Evolutionary conservation across 371 early-diverging fungal genomes (phyloP), one percentile per base, ranked within the genome.

Genomic region (Chytridiales sp.): DNA sequence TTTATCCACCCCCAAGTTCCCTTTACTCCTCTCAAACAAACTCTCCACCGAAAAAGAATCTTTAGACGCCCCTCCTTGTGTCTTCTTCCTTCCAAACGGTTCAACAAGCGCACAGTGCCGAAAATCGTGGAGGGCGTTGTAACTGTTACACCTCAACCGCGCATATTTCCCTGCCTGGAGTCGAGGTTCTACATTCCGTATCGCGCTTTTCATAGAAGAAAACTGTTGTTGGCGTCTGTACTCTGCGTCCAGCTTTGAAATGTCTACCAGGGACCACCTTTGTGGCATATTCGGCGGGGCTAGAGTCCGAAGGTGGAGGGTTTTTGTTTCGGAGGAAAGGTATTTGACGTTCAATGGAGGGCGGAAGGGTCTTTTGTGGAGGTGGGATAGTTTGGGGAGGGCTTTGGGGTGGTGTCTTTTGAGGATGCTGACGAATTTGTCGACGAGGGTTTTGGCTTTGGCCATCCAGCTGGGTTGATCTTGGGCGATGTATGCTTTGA

Each of bases 381-480:
- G 31, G 2, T 40, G 49, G 2, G 44, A 55, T 19, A 74, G 64
- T 21, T 58, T 30, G 1, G 36, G 17, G 11, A 43, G 13, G 32
- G 47, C 50, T 6, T 42, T 40, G 3, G 71, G 74, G 47, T 47
- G 50, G 29, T 54, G 22, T 22, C 43, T n/a, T 6, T 36, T 9
- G 9, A 70, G 48, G 13, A 64, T 13, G 4, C 4, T 13, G 5
- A 42, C 39, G 40, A 74, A 70, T 0, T 39, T 21, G n/a, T 56
- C 24, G 31, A 66, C 64, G n/a, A 56, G 60, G 8, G 53, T 40
- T 40, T 59, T 61, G 0, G 64, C 68, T 44, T 62, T 57, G 11
- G 49, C 48, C 11, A 55, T 24, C 74, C 74, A 74, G 11, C 50
- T 50, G 1, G 74, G 74, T 1, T 49, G 22, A 13, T 61, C 55